Evolutionary conservation across 2,329 filamentous ascomycete genomes (phyloP).

Genomic region (Alternaria sp.): DNA sequence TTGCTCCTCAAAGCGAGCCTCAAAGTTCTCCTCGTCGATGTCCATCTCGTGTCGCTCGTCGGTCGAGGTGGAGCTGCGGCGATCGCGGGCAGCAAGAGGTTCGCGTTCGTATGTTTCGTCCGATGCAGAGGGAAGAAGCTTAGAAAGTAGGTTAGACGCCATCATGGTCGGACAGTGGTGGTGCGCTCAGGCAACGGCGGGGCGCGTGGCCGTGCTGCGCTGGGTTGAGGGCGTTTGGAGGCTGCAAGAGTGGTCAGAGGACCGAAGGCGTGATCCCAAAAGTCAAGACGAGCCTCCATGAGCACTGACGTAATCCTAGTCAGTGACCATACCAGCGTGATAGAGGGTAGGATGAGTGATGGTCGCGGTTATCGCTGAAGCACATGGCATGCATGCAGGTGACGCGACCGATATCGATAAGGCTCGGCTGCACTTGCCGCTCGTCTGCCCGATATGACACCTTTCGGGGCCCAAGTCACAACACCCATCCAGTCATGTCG

Average conservation of each 20-base stretch:
- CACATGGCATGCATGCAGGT: constrained; percentile 28
- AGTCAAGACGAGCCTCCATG: constrained; percentile 28
- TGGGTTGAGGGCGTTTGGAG: background rate
- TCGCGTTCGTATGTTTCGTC: constrained; percentile 57
- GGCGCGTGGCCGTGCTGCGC: constrained; percentile 31
- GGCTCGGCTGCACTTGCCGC: constrained; percentile 30
- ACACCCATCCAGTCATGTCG: constrained; percentile 34
- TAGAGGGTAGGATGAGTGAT: constrained; percentile 10
- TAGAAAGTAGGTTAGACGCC: constrained; percentile 62
- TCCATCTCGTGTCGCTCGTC: constrained; percentile 56
- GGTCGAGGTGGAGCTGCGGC: constrained; percentile 35
- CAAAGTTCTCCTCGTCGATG: constrained; percentile 58
- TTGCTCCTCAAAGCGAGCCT: constrained; percentile 60
- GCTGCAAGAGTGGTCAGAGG: constrained; percentile 22
- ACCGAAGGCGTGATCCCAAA: constrained; percentile 24
- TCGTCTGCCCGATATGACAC: constrained; percentile 20
- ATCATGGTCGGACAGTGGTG: constrained; percentile 48
- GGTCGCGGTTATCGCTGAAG: constrained; percentile 32
- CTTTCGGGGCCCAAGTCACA: constrained; percentile 15
- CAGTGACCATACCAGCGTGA: constrained; percentile 28
- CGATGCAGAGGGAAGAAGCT: constrained; percentile 57
- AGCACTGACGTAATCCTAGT: constrained; percentile 21
- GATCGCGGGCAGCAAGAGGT: constrained; percentile 22
- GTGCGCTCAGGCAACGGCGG: constrained; percentile 34
- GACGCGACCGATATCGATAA: constrained; percentile 38